These are phyloP conservation scores for Sutorius eximius DNA, from an alignment of 1,284 basidiomycete species.

Conservation along the genomic window DNA sequence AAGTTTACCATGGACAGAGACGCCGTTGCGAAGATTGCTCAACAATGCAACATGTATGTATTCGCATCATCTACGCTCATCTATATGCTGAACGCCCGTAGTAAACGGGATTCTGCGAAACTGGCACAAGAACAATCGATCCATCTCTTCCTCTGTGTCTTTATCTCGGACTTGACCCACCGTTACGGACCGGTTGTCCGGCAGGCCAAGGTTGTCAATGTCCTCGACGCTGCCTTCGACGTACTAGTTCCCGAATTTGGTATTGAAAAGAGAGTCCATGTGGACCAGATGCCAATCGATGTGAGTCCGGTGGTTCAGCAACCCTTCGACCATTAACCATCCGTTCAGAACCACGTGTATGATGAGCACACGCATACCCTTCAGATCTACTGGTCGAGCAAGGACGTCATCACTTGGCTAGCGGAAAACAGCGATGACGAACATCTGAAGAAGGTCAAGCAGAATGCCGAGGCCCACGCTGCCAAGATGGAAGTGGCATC, in stretches of 20 bases:
- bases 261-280: conserved; percentile 97
- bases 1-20: conserved; percentile 98
- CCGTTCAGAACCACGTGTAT: conserved; percentile 80
- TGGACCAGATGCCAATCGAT: conserved; percentile 98
- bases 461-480: conserved; percentile 81
- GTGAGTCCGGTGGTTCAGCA: conserved; percentile 45
- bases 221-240: conserved; percentile 95
- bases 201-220: conserved; percentile 89
- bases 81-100: conserved; percentile 35
- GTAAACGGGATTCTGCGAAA: conserved; percentile 86
- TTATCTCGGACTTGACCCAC: conserved; percentile 90
- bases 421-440: conserved; percentile 94
- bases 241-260: conserved; percentile 92
- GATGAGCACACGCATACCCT: conserved; percentile 90
- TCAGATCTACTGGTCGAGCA: conserved; percentile 88
- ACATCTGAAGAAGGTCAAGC: conserved; percentile 89
- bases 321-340: conserved; percentile 8
- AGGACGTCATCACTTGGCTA: conserved; percentile 92
- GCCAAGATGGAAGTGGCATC: conserved; percentile 85
- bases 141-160: conserved; percentile 92
- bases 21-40: conserved; percentile 94
- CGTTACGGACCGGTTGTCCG: conserved; percentile 94
- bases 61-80: background rate
- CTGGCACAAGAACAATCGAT: conserved; percentile 96
- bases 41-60: conserved; percentile 92